These are phyloP conservation scores for Arachnopeziza araneosa DNA, from an alignment of 2,329 filamentous ascomycete species.

Conservation along the genomic window DNA sequence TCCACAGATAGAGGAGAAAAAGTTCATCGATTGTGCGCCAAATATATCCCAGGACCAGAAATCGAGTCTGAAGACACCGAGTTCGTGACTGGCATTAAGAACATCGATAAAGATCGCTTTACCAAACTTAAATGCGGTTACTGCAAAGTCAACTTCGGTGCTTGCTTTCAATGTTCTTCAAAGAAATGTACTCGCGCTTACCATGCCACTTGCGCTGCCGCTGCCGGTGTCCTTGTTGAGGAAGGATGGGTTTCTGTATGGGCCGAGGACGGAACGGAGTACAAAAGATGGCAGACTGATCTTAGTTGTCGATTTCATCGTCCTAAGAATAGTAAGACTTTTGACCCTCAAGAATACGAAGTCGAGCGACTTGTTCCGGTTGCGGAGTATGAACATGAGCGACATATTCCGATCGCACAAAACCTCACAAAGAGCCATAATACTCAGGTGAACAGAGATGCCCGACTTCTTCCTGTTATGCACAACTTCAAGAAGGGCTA, in stretches of 20 bases:
- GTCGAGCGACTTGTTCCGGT: too few relatives aligned
- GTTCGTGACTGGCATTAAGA: conserved; percentile 69
- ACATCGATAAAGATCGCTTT: conserved; percentile 78
- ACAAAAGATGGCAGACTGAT: conserved; percentile 85
- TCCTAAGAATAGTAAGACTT: conserved; percentile 70
- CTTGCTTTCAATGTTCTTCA: conserved; percentile 92
- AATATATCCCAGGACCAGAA: conserved; percentile 88
- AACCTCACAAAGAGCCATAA: too few relatives aligned
- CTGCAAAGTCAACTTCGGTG: conserved; percentile 90
- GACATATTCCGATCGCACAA: too few relatives aligned
- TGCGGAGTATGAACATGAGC: too few relatives aligned
- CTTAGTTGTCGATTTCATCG: conserved; percentile 94
- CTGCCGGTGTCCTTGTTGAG: conserved; percentile 88
- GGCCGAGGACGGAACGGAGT: conserved; percentile 85
- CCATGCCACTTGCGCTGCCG: conserved; percentile 88
- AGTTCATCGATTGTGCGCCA: conserved; percentile 82
- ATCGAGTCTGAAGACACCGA: conserved; percentile 69
- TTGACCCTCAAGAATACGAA: too few relatives aligned
- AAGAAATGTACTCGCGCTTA: conserved; percentile 93
- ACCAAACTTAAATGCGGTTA: conserved; percentile 85
- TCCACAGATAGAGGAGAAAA: conserved; percentile 82
- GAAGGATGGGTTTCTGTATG: conserved; percentile 80
- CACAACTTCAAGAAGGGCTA: too few relatives aligned
- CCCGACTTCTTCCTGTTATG: too few relatives aligned
- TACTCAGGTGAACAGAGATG: too few relatives aligned